Evolutionary conservation across 2,329 filamentous ascomycete genomes (phyloP), one percentile per base, ranked within the genome.

Genomic region (Blastomyces emzantsi): DNA sequence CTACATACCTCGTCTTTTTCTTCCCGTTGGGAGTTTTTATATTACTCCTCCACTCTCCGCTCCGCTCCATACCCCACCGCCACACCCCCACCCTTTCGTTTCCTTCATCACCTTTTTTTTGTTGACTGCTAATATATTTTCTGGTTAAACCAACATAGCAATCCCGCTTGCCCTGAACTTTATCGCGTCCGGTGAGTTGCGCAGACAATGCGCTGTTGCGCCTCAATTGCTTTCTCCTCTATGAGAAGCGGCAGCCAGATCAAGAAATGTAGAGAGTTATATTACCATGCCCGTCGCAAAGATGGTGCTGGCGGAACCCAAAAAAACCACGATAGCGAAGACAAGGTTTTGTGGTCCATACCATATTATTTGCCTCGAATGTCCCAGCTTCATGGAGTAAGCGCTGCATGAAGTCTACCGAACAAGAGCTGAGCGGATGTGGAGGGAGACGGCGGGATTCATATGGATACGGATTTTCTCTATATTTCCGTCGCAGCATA

Each of bases 181-280:
- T 81, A 90, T 94, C 80, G 90, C 90, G 76, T 90, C 90, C 81
- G 89, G 90, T 94, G 86, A 93, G 90, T 93, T 68, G 67, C 70
- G 66, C 76, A 74, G 9, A 57, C 55, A 74, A 73, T 72, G 71
- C 66, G 67, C 70, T 67, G 41, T 67, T 68, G 71, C 69, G 69
- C 67, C 65, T 70, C 75, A 70, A 70, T 69, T 61, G 57, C 52
- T 59, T 61, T 66, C 63, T 67, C 60, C 62, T 36, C 47, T 47
- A 39, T 67, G 75, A 81, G 77, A 80, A 85, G 87, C 85, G 86
- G 86, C 83, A 85, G 85, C 83, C 45, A 49, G 5, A 17, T 17
- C 30, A 15, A 58, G 4, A 43, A 15, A 17, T 6, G 11, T 43
- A 8, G 7, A 39, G 17, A 13, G 57, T 41, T 22, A 49, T 25